Conservation (phyloP, 345 rosid genomes). For the Crucihimalaya himalaica region DNA sequence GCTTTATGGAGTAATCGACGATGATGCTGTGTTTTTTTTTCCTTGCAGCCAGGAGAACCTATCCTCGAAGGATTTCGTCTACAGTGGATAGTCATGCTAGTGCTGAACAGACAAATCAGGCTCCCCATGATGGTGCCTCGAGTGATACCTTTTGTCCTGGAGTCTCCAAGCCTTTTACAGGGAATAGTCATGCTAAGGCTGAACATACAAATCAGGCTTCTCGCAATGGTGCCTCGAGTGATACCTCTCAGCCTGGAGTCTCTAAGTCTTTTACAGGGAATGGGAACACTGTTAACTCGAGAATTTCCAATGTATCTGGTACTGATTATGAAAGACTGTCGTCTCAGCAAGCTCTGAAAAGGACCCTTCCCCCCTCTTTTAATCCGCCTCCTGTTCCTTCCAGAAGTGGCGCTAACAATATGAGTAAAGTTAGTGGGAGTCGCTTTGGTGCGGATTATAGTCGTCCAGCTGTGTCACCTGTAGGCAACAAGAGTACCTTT, state of each 20-base stretch:
- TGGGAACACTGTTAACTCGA: slow-evolving; percentile 54
- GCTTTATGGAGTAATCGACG: slow-evolving; percentile 7
- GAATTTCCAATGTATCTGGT: slow-evolving; percentile 51
- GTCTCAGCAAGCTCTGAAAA: slow-evolving; percentile 64
- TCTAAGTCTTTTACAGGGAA: slow-evolving; percentile 39
- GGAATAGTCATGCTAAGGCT: slow-evolving; percentile 5
- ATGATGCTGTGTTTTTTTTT: background rate
- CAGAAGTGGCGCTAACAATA: slow-evolving; percentile 30
- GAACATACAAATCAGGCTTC: slow-evolving; percentile 29
- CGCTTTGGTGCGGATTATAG: slow-evolving; percentile 43
- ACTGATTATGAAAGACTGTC: slow-evolving; percentile 56
- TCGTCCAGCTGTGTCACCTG: slow-evolving; percentile 35
- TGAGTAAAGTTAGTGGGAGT: slow-evolving; percentile 36
- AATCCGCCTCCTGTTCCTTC: slow-evolving; percentile 34
- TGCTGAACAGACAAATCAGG: too few relatives aligned
- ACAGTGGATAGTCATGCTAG: background rate
- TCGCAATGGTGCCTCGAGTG: slow-evolving; percentile 29
- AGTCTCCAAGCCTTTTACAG: too few relatives aligned
- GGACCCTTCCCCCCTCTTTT: slow-evolving; percentile 68
- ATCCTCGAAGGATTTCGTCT: background rate
- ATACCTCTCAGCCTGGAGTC: slow-evolving; percentile 39
- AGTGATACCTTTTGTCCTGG: too few relatives aligned
- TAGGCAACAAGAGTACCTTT: slow-evolving; percentile 17
- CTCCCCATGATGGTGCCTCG: too few relatives aligned
- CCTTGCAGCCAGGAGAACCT: slow-evolving; percentile 12